Evolutionary conservation across 345 rosid genomes (phyloP), one percentile per base, ranked within the genome.

Genomic region (Turnera subulata): DNA sequence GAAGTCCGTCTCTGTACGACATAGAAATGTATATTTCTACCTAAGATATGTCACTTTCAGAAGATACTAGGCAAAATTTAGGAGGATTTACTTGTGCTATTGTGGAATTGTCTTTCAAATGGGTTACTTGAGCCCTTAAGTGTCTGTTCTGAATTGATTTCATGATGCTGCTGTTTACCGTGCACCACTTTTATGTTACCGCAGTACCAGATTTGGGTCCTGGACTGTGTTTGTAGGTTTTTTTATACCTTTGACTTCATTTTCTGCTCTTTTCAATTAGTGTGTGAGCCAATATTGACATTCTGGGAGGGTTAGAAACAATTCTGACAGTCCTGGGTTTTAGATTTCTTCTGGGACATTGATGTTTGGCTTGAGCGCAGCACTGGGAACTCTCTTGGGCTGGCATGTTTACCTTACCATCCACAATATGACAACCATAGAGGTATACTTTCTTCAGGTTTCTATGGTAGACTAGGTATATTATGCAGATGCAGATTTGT

Each of bases 371-470:
- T 65, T 88, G 73, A 67, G 75, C 62, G 39, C 68, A 35, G 74
- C 77, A 24, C 72, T 88, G 23, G 90, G 85, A 53, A 78, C 85
- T 67, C 84, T 91, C 46, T 70, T 88, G 66, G 86, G 78, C 66
- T 88, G 88, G 89, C 96, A 91, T 73, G 73, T 85, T 59, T 88
- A 84, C 72, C 95, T 91, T 46, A 59, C 81, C 12, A 56, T 80
- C 50, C 84, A 58, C 55, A 86, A 86, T 68, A 79, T 85, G 98
- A 88, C 95, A 46, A 86, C 92, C 42, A 85, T 82, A 61, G 96
- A 91, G 94, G 95, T 85, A 59, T 5, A 44, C 23, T 58, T 42
- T n/a, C n/a, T n/a, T 55, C 33, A 18, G n/a, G 12, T 46, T 50
- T 44, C 14, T 0, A 1, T 17, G 64, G 32, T 57, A 19, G 17